Evolutionary conservation across 2,329 filamentous ascomycete species (phyloP), one percentile per base, ranked within the genome.

Genomic region (Fonsecaea monophora): DNA sequence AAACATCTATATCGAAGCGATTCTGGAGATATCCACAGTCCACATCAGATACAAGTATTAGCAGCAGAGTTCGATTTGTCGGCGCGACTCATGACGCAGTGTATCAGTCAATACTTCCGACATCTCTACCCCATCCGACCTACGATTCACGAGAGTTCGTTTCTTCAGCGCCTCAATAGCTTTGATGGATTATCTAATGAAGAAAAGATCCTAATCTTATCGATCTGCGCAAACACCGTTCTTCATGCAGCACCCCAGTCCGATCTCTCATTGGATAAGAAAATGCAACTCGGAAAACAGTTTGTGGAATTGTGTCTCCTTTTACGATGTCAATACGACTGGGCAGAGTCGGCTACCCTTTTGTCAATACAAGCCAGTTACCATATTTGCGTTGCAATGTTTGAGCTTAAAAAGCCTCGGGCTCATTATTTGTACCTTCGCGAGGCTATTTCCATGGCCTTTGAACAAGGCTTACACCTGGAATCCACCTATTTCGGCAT

Each of bases 351-450:
- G 9, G 63, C 68, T 18, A 70, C 71, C 3, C 58, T 73, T 3
- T 45, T 70, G 8, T 71, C 72, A 13, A 66, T 73, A 25, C 70
- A 72, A 55, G 64, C 72, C 21, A 70, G 67, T 45, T 73, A 72
- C 53, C 70, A 70, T 37, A 69, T 72, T 15, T 69, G 62, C 55
- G 70, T 73, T 21, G 68, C 71, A 4, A 64, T 72, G 13, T 73
- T 73, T 50, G 72, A 73, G 53, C 70, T 73, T 57, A 72, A 72
- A 58, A 68, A 65, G 55, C 69, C 71, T 15, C 68, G 70, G n/a
- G 69, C 71, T 3, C 71, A 72, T 63, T 63, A 72, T 40, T 72
- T 73, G 54, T 73, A 72, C 48, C 65, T 73, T 7, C 69, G 72
- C 38, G 72, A 73, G 61, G 72, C 72, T 37, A 71, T 72, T 37